A percentile compares a stretch with the other conserved stretches of the same genome.
Conservation (phyloP, 2,329 filamentous ascomycete genomes). For the Monosporascus sp. region DNA sequence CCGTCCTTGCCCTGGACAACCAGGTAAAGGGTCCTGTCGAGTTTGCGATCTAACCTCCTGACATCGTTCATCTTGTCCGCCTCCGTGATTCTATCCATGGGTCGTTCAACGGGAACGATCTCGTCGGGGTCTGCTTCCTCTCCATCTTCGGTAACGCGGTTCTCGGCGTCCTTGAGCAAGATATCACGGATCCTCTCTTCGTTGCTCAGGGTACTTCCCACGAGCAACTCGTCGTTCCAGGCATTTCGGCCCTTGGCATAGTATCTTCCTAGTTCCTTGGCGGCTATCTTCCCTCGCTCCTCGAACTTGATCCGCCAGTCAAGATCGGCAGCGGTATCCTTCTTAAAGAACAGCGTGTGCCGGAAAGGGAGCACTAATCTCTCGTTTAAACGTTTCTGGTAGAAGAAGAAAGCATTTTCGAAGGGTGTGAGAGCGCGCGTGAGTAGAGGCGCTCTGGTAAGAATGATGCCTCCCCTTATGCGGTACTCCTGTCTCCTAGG, state of each 20-base stretch:
- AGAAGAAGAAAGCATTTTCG: conserved; percentile 91
- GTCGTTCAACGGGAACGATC: conserved; percentile 64
- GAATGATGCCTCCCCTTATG: conserved; percentile 64
- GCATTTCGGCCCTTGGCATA: conserved; percentile 62
- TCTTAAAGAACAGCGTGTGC: conserved; percentile 91
- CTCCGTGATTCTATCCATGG: conserved; percentile 65
- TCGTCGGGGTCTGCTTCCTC: conserved; percentile 54
- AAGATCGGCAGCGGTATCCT: conserved; percentile 73
- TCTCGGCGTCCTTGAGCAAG: conserved; percentile 71
- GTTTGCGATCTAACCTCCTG: conserved; percentile 69
- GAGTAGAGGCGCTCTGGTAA: conserved; percentile 82
- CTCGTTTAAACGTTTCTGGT: conserved; percentile 95
- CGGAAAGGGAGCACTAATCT: conserved; percentile 82
- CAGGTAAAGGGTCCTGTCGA: conserved; percentile 82
- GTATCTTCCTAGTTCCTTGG: conserved; percentile 82
- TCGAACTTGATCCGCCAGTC: conserved; percentile 87
- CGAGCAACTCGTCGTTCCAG: conserved; percentile 88
- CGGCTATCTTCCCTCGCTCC: conserved; percentile 66
- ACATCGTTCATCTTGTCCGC: conserved; percentile 73
- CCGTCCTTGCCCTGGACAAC: conserved; percentile 70
- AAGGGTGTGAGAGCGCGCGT: conserved; percentile 81
- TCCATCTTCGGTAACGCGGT: conserved; percentile 53
- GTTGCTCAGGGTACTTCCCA: conserved; percentile 64
- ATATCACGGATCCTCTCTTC: conserved; percentile 61
- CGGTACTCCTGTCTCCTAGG: conserved; percentile 34